These are phyloP conservation scores for Umbelopsis sp. DNA, from an alignment of 371 early-diverging fungal genomes.

Conservation along the genomic window DNA sequence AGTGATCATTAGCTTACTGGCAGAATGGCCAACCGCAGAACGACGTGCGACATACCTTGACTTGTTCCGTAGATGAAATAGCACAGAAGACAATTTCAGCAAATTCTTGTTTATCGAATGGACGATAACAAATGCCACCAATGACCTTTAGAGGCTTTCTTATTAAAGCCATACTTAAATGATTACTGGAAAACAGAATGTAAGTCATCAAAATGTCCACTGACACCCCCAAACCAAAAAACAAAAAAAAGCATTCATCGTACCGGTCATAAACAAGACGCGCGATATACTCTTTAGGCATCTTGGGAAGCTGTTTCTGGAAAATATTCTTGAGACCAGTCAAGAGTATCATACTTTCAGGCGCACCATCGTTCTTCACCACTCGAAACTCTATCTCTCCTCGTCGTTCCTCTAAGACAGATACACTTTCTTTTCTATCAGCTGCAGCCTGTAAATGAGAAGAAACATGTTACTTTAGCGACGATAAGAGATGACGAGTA, in stretches of 20 bases:
- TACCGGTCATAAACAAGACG: slow-evolving; percentile 95
- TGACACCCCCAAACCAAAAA: neutral
- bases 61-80: slow-evolving; percentile 92
- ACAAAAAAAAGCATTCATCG: neutral
- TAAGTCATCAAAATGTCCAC: neutral
- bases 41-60: slow-evolving; percentile 70
- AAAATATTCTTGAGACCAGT: slow-evolving; percentile 96
- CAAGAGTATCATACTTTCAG: slow-evolving; percentile 83
- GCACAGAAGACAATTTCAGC: slow-evolving; percentile 99
- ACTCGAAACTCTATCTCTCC: slow-evolving; percentile 76
- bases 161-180: slow-evolving; percentile 75
- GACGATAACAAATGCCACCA: slow-evolving; percentile 97
- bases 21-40: neutral
- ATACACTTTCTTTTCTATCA: slow-evolving; percentile 44
- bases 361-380: slow-evolving; percentile 77
- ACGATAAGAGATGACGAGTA: neutral
- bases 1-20: neutral
- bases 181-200: slow-evolving; percentile 59
- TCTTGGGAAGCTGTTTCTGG: slow-evolving; percentile 98
- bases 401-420: slow-evolving; percentile 65
- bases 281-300: slow-evolving; percentile 99
- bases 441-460: slow-evolving; percentile 25
- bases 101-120: slow-evolving; percentile 90
- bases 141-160: slow-evolving; percentile 75
- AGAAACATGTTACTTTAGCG: neutral